phyloP scores from a whole-genome alignment of 345 rosid species.

The Heritiera fomes region DNA sequence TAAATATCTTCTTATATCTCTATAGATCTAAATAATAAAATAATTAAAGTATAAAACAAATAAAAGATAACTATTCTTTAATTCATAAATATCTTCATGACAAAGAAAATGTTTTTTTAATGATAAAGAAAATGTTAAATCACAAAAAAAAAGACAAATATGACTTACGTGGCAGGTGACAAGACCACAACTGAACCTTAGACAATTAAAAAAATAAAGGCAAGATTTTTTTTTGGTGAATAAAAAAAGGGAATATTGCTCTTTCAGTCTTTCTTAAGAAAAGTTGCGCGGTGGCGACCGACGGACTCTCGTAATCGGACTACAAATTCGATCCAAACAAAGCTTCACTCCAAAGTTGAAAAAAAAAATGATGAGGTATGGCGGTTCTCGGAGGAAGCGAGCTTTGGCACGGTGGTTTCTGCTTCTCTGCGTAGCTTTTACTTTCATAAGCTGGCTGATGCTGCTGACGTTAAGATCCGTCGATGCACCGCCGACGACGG shows the following conservation, averaged over 20 bases:
- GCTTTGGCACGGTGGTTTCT: conserved; percentile 43
- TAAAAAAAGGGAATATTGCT: not conserved
- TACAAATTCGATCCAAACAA: not conserved
- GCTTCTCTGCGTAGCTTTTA: conserved; percentile 36
- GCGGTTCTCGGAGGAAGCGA: conserved; percentile 50
- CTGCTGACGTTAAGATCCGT: conserved; percentile 55
- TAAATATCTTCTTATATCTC: no score
- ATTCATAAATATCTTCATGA: no score
- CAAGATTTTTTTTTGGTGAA: no score
- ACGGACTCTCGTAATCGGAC: not conserved
- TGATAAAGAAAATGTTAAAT: no score
- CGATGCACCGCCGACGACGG: conserved; percentile 40
- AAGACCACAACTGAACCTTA: not conserved
- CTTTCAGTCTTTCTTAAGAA: not conserved
- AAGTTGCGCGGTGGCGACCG: not conserved
- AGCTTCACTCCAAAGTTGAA: not conserved
- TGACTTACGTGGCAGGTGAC: not conserved
- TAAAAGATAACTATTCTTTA: no score
- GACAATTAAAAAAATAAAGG: not conserved
- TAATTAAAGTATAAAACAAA: no score
- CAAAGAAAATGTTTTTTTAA: no score
- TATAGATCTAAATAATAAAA: no score
- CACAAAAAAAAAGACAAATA: no score
- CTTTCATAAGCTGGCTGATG: conserved; percentile 50
- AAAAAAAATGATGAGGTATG: not conserved